Evolutionary conservation across 2,329 filamentous ascomycete species (phyloP), one percentile per base, ranked within the genome.

Genomic region (Stromatinia cepivora): DNA sequence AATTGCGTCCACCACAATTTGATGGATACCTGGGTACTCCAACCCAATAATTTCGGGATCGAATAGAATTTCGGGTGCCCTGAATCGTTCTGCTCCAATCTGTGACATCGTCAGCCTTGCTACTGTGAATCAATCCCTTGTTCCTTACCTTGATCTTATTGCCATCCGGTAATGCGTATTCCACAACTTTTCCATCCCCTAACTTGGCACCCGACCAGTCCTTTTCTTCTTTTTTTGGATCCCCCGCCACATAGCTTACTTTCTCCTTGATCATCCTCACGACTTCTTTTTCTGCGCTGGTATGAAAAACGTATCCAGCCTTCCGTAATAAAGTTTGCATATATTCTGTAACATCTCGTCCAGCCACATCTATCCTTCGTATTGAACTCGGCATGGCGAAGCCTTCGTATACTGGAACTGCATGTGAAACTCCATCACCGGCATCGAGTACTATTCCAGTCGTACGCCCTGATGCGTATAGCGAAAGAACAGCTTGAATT

Each of bases 231-330:
- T 92, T 93, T 78, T 91, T 90, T 10, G 95, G 94, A 79, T 98
- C 94, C 66, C 92, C 82, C 34, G 95, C 93, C 52, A 99, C 91
- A 79, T 98, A 99, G 69, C 92, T 91, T 61, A 93, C 90, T 78
- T 92, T 92, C 85, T 99, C 95, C 83, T 99, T 99, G 82, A 99
- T 97, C 80, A 93, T 86, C 74, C 94, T 88, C 70, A 99, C 95
- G n/a, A 97, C 93, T 82, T 99, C 95, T 83, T 99, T 99, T 84
- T 99, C 95, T 17, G 95, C 95, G 79, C 93, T 97, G 25, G 95
- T 99, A 81, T 98, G 94, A 80, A 99, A 97, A 25, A 97, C 88
- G 79, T 95, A 93, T 63, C 95, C 95, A 75, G 90, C 92, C 84
- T 97, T 98, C 77, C 95, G 88, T 75, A 99, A 84, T 75, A 98